Percentiles rank a stretch among this genome's conserved stretches.
These are phyloP conservation scores for Platanthera zijinensis DNA, from an alignment of 106 monocot species.

Conservation along the genomic window DNA sequence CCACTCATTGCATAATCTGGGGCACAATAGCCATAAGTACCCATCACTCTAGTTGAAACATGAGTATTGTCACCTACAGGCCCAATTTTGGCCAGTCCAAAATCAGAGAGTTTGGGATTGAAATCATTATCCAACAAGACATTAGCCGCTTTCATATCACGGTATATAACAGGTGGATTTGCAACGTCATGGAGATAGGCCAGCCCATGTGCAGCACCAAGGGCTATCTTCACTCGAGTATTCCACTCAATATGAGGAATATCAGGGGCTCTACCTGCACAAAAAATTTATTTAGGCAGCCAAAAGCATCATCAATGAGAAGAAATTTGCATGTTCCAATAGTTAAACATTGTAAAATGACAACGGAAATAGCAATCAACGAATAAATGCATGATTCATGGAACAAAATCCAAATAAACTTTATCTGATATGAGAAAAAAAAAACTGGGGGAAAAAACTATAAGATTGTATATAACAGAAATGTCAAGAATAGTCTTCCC, in stretches of 20 bases:
- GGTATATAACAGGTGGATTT: slow-evolving; percentile 64
- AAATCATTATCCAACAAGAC: slow-evolving; percentile 48
- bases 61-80: slow-evolving; percentile 71
- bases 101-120: slow-evolving; percentile 70
- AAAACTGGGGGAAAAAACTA: background rate
- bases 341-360: background rate
- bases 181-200: slow-evolving; percentile 57
- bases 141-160: slow-evolving; percentile 68
- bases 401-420: background rate
- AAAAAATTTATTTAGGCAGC: background rate
- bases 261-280: slow-evolving; percentile 31
- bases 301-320: background rate
- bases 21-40: slow-evolving; percentile 73
- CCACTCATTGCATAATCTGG: slow-evolving; percentile 72
- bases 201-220: slow-evolving; percentile 58
- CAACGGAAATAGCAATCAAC: background rate
- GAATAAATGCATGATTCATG: background rate
- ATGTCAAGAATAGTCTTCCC: background rate
- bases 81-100: slow-evolving; percentile 71
- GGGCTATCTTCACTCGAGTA: slow-evolving; percentile 55
- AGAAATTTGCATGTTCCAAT: background rate
- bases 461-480: background rate
- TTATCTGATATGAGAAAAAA: background rate
- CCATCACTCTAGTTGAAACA: slow-evolving; percentile 79
- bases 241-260: slow-evolving; percentile 55